Base-by-base conservation (phyloP, 768 basidiomycete genomes). In the Naganishia randhawae region DNA sequence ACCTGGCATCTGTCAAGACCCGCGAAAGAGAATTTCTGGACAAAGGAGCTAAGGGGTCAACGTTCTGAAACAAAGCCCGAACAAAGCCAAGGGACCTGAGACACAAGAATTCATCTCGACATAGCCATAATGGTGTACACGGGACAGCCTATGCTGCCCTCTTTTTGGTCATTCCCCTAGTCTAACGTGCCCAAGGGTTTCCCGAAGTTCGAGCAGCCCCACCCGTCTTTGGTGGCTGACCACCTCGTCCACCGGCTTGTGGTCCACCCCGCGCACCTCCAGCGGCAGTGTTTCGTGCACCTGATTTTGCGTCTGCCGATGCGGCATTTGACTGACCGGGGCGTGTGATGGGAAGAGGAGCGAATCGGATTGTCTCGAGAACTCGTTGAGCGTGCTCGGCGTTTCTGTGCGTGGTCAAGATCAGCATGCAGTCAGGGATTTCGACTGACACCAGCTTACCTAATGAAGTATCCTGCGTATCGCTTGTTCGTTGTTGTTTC, bases 391-490 rank as follows among this genome's bases (percentile, higher is more conserved):
- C 88, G 72, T 92, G 86, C 79, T 96, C 93, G 5, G 92, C 91
- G 80, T 94, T 81, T 63, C 71, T 61, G n/a, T 4, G 4, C 3
- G 22, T 27, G n/a, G 45, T n/a, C n/a, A 13, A 35, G 5, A 17
- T n/a, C 22, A 16, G 9, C n/a, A 22, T 5, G 17, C 22, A n/a
- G 14, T 22, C 37, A 39, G 16, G 8, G 57, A 37, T 27, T 8
- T 25, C 13, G 31, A 13, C 39, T 35, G 27, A 6, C 19, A 27
- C 19, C 7, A n/a, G 11, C 57, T 5, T n/a, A 61, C 57, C 57
- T 65, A 81, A 97, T 94, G 82, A 97, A 97, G 91, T 92, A 96
- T 42, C 92, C 91, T 2, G 92, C 95, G 80, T 92, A 97, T 55
- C 92, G 87, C 52, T 95, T 83, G 17, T 93, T 92, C 22, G 95